Conservation (phyloP, 768 basidiomycete species). For the Coprinopsis sp. region DNA sequence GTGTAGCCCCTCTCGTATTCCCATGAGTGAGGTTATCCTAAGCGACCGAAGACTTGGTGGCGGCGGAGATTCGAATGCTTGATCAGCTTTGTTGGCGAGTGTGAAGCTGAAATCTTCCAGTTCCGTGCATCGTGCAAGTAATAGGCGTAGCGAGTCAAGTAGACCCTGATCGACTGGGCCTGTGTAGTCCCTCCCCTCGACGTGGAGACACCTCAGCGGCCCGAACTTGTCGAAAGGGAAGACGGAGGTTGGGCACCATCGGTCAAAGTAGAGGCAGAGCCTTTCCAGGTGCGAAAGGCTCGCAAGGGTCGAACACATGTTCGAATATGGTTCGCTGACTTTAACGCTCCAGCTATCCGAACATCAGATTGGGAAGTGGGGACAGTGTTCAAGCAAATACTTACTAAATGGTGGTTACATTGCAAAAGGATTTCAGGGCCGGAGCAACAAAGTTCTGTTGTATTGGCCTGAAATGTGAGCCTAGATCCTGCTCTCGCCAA, state of each 20-base stretch:
- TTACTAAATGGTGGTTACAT: slow-evolving; percentile 3
- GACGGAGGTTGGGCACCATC: background rate
- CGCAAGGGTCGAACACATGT: slow-evolving; percentile 6
- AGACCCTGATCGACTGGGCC: too few relatives aligned
- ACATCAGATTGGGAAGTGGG: background rate
- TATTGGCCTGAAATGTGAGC: background rate
- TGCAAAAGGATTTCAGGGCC: slow-evolving; percentile 3
- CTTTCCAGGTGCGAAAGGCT: background rate
- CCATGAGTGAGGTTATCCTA: too few relatives aligned
- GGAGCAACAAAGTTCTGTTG: slow-evolving; percentile 5
- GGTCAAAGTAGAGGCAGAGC: slow-evolving; percentile 6
- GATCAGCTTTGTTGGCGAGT: too few relatives aligned
- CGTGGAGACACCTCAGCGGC: background rate
- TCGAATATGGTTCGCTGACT: slow-evolving; percentile 5
- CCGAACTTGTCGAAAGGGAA: slow-evolving; percentile 10
- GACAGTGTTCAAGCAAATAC: background rate
- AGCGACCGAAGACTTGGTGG: too few relatives aligned
- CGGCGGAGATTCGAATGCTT: too few relatives aligned
- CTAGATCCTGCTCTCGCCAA: slow-evolving; percentile 5
- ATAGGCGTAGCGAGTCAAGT: too few relatives aligned
- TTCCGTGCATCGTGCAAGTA: too few relatives aligned
- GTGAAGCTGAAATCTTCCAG: too few relatives aligned
- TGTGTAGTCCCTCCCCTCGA: background rate
- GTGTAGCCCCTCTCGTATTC: too few relatives aligned
- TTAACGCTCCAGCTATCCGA: slow-evolving; percentile 5